These are phyloP conservation scores for Sarocladium strictum DNA, from an alignment of 2,329 filamentous ascomycete species.

Conservation along the genomic window DNA sequence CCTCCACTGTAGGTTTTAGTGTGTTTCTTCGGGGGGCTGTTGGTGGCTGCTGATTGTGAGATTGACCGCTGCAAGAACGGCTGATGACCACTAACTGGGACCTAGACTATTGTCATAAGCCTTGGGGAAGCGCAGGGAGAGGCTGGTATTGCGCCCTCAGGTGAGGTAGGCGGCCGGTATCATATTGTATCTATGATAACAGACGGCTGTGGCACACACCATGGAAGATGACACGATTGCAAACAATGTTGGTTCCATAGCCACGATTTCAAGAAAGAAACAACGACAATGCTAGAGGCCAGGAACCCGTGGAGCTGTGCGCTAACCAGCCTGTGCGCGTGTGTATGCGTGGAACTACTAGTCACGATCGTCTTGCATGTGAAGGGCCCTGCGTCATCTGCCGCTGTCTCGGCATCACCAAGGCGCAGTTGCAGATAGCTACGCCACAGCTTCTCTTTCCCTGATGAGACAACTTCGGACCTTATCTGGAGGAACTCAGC, in stretches of 20 bases:
- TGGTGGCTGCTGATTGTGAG: neutral
- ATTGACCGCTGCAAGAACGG: neutral
- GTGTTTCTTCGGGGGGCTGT: neutral
- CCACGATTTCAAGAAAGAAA: no score
- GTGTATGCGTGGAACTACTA: no score
- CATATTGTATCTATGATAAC: no score
- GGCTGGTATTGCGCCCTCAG: neutral
- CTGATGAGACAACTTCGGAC: no score
- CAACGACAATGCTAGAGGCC: no score
- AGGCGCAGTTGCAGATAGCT: neutral
- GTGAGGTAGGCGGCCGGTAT: neutral
- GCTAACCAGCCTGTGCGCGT: neutral
- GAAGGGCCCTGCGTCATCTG: constrained; percentile 1
- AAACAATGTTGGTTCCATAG: no score
- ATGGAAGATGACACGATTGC: neutral
- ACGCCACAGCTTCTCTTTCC: neutral
- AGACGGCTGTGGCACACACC: no score
- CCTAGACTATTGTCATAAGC: no score
- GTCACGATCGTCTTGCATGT: constrained; percentile 2
- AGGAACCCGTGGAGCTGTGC: neutral
- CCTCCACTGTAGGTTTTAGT: constrained; percentile 3
- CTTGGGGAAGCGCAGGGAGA: neutral
- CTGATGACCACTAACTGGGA: no score
- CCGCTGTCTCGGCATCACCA: neutral
- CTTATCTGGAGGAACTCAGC: no score